These are phyloP conservation scores for Calcarisporium arbuscula DNA, from an alignment of 2,329 filamentous ascomycete species.

Conservation along the genomic window DNA sequence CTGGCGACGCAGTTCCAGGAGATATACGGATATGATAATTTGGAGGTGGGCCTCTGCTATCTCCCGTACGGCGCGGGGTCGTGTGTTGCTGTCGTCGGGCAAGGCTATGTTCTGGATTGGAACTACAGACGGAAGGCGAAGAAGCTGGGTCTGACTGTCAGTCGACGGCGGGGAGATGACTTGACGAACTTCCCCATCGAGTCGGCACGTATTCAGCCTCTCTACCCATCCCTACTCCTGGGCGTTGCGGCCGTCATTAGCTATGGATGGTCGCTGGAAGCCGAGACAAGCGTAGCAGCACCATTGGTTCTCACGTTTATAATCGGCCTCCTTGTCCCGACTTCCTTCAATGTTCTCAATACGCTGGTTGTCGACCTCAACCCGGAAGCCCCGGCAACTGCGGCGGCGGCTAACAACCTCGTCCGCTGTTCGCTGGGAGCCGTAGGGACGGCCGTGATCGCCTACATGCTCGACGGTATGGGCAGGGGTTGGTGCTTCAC, in stretches of 20 bases:
- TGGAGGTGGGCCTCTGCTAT: constrained; percentile 48
- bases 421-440: constrained; percentile 57
- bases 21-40: constrained; percentile 44
- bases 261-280: constrained; percentile 53
- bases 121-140: constrained; percentile 66
- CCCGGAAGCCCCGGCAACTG: constrained; percentile 53
- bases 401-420: constrained; percentile 58
- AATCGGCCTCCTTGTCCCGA: constrained; percentile 52
- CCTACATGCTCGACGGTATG: constrained; percentile 49
- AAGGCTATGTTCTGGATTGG: constrained; percentile 55
- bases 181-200: constrained; percentile 49
- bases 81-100: constrained; percentile 40
- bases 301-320: constrained; percentile 51
- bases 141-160: constrained; percentile 54
- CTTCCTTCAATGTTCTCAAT: constrained; percentile 57
- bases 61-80: constrained; percentile 48
- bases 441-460: constrained; percentile 51
- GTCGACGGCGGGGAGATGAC: constrained; percentile 49
- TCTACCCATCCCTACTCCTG: constrained; percentile 47
- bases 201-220: constrained; percentile 45
- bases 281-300: constrained; percentile 43
- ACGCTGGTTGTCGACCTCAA: constrained; percentile 59
- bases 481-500: constrained; percentile 59
- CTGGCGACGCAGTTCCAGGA: constrained; percentile 44
- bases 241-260: constrained; percentile 46